Conservation (phyloP, 352 stramenopile genomes). For the Phytopythium vexans region DNA sequence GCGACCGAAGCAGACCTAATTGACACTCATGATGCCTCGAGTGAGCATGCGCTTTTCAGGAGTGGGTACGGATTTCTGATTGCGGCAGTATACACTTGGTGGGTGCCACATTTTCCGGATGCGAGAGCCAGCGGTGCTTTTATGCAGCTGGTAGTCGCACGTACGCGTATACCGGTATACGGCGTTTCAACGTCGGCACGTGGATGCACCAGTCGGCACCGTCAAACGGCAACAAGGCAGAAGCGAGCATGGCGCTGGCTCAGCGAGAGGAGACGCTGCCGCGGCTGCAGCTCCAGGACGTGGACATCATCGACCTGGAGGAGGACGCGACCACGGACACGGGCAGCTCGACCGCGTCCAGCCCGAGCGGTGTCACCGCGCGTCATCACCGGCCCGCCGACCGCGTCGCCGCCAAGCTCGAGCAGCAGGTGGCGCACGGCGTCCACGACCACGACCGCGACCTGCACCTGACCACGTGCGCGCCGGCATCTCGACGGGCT, state of each 20-base stretch:
- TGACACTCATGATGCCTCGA: too few relatives aligned
- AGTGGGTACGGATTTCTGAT: neutral
- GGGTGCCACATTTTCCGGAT: neutral
- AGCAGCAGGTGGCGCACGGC: constrained; percentile 12
- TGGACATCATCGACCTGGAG: constrained; percentile 23
- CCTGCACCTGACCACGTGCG: constrained; percentile 47
- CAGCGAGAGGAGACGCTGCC: constrained; percentile 4
- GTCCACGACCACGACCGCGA: constrained; percentile 17
- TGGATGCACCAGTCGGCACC: too few relatives aligned
- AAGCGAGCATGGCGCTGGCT: constrained; percentile 11
- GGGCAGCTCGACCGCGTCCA: constrained; percentile 24
- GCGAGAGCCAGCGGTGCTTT: too few relatives aligned
- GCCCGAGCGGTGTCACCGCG: constrained; percentile 11
- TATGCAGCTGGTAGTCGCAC: too few relatives aligned
- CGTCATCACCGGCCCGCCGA: constrained; percentile 5
- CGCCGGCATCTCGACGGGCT: neutral
- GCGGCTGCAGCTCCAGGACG: constrained; percentile 22
- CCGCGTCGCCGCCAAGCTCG: constrained; percentile 7
- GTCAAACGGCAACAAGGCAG: neutral
- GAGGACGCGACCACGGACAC: constrained; percentile 16
- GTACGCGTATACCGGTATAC: too few relatives aligned
- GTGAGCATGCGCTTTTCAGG: too few relatives aligned
- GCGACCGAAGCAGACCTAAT: neutral
- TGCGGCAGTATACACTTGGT: constrained; percentile 2
- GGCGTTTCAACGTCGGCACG: too few relatives aligned